A percentile compares a stretch with the other conserved stretches of the same genome.
Evolutionary conservation across 768 basidiomycete genomes (phyloP).

Genomic region (Lepiota venenata): DNA sequence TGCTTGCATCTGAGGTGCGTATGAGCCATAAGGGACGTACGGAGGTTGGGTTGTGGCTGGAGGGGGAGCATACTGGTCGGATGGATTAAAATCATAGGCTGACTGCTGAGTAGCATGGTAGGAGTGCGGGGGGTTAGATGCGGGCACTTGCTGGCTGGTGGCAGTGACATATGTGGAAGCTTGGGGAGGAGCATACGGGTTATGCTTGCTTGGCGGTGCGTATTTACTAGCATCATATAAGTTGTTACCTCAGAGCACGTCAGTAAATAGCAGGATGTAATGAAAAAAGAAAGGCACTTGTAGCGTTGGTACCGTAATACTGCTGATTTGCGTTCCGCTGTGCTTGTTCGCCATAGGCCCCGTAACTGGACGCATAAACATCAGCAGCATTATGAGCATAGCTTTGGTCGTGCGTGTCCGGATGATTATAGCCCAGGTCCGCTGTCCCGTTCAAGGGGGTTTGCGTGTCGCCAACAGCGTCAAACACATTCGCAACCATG

Average conservation of each 20-base stretch:
- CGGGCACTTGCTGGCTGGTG: slow-evolving; percentile 1
- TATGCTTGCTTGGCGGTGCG: slow-evolving; percentile 14
- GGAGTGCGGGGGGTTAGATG: neutral
- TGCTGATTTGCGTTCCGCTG: neutral
- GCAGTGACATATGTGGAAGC: slow-evolving; percentile 20
- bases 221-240: neutral
- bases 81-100: slow-evolving; percentile 9
- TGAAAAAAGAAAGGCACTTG: neutral
- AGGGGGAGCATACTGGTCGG: slow-evolving; percentile 17
- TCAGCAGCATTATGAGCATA: neutral
- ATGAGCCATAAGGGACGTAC: neutral
- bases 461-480: neutral
- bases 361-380: neutral
- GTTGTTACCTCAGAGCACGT: neutral
- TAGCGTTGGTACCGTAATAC: neutral
- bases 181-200: slow-evolving; percentile 31
- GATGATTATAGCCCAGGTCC: neutral
- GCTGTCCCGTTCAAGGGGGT: neutral
- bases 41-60: neutral
- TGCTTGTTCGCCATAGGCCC: neutral
- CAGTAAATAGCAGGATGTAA: neutral
- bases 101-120: slow-evolving; percentile 2
- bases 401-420: neutral
- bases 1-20: slow-evolving; percentile 4
- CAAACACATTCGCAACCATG: neutral